These are phyloP conservation scores for Leccinum pallidistipes DNA, from an alignment of 1,284 basidiomycete genomes.

Conservation along the genomic window DNA sequence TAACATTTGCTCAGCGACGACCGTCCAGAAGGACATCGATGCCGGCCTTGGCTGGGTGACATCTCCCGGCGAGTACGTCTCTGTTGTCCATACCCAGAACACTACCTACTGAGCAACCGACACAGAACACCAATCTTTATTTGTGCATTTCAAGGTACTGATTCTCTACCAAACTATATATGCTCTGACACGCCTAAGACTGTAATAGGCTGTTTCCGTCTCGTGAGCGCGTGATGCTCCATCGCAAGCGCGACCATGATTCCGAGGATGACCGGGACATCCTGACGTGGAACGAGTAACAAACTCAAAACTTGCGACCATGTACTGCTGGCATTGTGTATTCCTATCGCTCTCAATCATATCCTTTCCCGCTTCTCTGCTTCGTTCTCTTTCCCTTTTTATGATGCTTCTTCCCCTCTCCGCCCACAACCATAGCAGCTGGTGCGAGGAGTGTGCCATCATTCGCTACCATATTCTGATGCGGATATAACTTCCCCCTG, in stretches of 20 bases:
- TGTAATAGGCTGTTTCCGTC: conserved; percentile 74
- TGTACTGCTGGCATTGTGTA: neutral
- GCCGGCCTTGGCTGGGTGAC: conserved; percentile 29
- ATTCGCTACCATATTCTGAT: conserved; percentile 77
- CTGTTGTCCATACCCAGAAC: neutral
- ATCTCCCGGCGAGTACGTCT: conserved; percentile 31
- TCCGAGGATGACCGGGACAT: conserved; percentile 56
- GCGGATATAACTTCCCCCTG: conserved; percentile 68
- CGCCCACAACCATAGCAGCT: conserved; percentile 48
- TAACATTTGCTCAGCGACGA: conserved; percentile 15
- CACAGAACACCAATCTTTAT: conserved; percentile 32
- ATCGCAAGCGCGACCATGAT: conserved; percentile 72
- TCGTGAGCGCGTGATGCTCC: conserved; percentile 64
- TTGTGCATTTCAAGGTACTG: conserved; percentile 31
- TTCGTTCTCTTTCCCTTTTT: conserved; percentile 85
- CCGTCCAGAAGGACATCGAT: conserved; percentile 27
- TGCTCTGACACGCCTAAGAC: conserved; percentile 37
- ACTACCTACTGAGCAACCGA: conserved; percentile 6
- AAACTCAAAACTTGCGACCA: neutral
- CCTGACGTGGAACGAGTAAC: conserved; percentile 72
- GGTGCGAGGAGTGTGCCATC: conserved; percentile 67
- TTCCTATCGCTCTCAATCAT: conserved; percentile 52
- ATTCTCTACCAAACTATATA: neutral
- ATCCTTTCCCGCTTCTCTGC: conserved; percentile 88
- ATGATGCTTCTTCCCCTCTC: conserved; percentile 79